Conservation (phyloP, 139 green algal species). For the Pedinophyceae sp. region DNA sequence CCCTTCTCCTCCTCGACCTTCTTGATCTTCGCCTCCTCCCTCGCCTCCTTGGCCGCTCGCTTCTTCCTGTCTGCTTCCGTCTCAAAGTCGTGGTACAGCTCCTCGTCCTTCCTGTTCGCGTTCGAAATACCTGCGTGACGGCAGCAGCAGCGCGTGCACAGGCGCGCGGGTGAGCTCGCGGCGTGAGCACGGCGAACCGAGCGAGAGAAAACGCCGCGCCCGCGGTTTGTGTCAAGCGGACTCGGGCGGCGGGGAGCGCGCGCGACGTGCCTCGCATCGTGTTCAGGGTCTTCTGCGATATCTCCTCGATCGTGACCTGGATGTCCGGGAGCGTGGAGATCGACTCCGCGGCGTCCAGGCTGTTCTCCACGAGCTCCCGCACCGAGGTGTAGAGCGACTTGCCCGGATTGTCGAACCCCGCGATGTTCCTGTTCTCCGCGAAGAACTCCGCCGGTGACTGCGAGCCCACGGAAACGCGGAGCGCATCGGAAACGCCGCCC, state of each 20-base stretch:
- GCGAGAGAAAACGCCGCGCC: too few species aligned
- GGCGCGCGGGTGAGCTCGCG: too few species aligned
- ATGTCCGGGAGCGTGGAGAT: constrained; percentile 59
- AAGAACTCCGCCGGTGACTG: constrained; percentile 97
- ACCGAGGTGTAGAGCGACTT: constrained; percentile 94
- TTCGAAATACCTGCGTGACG: too few species aligned
- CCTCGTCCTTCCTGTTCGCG: constrained; percentile 59
- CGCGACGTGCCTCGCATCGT: constrained; percentile 49
- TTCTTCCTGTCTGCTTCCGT: constrained; percentile 72
- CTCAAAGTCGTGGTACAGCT: constrained; percentile 86
- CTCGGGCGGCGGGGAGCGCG: too few species aligned
- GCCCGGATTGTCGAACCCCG: constrained; percentile 91
- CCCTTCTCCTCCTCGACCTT: constrained; percentile 53
- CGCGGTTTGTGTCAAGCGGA: too few species aligned
- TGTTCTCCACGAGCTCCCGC: constrained; percentile 89
- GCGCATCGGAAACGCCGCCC: too few species aligned
- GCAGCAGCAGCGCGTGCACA: too few species aligned
- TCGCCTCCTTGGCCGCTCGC: constrained; percentile 58
- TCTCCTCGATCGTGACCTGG: constrained; percentile 68
- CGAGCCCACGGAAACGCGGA: too few species aligned
- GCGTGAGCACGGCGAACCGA: too few species aligned
- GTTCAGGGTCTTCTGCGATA: constrained; percentile 57
- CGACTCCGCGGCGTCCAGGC: constrained; percentile 73
- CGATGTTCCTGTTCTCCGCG: constrained; percentile 96
- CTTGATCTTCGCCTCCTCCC: too few species aligned